These are phyloP conservation scores for Sabuloglossum arenarium DNA, from an alignment of 495 filamentous ascomycete genomes.

Conservation along the genomic window DNA sequence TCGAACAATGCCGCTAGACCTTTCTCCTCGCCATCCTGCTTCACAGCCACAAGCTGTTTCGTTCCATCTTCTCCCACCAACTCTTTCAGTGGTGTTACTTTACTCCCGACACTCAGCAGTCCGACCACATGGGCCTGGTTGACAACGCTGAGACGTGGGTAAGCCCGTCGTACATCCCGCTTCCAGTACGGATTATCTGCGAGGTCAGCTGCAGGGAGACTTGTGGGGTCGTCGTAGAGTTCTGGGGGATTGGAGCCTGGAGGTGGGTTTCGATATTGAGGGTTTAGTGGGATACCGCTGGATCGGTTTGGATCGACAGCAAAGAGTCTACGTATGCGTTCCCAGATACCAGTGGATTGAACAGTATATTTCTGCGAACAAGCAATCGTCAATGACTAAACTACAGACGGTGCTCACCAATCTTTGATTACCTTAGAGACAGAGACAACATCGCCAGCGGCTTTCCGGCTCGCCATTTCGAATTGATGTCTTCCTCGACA, in stretches of 20 bases:
- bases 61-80: conserved; percentile 65
- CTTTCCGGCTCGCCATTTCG: conserved; percentile 2
- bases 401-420: neutral
- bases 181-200: conserved; percentile 98
- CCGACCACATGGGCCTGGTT: conserved; percentile 70
- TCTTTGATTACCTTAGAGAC: conserved; percentile 5
- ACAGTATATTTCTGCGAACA: conserved; percentile 80
- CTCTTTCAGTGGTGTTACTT: conserved; percentile 47
- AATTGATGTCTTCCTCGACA: neutral
- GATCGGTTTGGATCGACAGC: conserved; percentile 79
- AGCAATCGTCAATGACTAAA: neutral
- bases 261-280: conserved; percentile 73
- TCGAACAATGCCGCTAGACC: conserved; percentile 52
- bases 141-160: conserved; percentile 64
- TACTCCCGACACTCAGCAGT: conserved; percentile 68
- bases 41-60: conserved; percentile 62
- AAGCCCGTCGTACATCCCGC: conserved; percentile 68
- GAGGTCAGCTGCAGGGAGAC: conserved; percentile 77
- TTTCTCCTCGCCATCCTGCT: conserved; percentile 50
- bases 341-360: conserved; percentile 79
- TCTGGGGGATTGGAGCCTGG: conserved; percentile 61
- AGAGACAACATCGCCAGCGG: conserved; percentile 1
- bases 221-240: conserved; percentile 75
- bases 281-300: conserved; percentile 78
- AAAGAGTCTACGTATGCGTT: conserved; percentile 51